Conservation (phyloP, 2,329 filamentous ascomycete genomes). For the Zalaria obscura region DNA sequence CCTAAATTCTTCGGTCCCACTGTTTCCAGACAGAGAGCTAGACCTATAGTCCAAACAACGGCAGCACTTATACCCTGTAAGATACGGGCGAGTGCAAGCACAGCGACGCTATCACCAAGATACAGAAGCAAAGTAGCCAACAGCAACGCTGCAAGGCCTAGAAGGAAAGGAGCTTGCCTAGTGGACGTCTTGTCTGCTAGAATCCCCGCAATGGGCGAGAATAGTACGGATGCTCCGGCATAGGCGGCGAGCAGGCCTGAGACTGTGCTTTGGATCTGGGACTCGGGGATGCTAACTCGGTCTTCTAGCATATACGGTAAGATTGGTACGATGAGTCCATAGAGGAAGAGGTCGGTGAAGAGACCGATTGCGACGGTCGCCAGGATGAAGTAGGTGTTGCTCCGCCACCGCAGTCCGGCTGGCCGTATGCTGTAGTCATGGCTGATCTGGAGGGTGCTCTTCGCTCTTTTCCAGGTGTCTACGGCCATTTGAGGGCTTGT, state of each 20-base stretch:
- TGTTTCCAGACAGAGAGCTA: slow-evolving; percentile 45
- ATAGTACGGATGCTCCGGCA: slow-evolving; percentile 38
- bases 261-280: slow-evolving; percentile 37
- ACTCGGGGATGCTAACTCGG: slow-evolving; percentile 32
- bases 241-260: slow-evolving; percentile 41
- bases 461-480: slow-evolving; percentile 6
- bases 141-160: slow-evolving; percentile 38
- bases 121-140: slow-evolving; percentile 42
- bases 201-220: slow-evolving; percentile 37
- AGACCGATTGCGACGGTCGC: slow-evolving; percentile 40
- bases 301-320: slow-evolving; percentile 43
- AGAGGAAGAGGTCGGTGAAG: slow-evolving; percentile 46
- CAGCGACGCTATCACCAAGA: slow-evolving; percentile 31
- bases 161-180: slow-evolving; percentile 43
- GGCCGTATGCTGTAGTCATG: slow-evolving; percentile 18
- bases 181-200: slow-evolving; percentile 40
- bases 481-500: neutral
- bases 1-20: slow-evolving; percentile 43
- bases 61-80: slow-evolving; percentile 44
- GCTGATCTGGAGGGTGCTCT: slow-evolving; percentile 20
- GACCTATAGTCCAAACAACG: slow-evolving; percentile 45
- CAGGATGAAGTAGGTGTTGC: slow-evolving; percentile 44
- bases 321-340: slow-evolving; percentile 44
- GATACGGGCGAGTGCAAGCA: slow-evolving; percentile 37
- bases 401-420: slow-evolving; percentile 37